Conservation (phyloP, 768 basidiomycete genomes). For the Neoboletus magnificus region DNA sequence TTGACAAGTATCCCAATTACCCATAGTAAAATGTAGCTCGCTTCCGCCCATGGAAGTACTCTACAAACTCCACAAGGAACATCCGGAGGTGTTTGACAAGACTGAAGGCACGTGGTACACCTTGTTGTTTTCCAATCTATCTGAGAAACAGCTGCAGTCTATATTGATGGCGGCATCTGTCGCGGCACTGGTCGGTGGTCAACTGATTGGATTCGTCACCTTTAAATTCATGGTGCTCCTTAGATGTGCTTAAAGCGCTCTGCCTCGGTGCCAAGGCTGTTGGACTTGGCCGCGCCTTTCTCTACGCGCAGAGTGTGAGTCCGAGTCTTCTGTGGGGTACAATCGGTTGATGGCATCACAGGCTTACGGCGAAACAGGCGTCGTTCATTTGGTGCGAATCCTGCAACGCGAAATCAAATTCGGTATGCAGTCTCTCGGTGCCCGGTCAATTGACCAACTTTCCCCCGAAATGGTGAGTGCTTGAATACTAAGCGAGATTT, state of each 20-base stretch:
- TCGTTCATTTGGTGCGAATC: conserved; percentile 61
- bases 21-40: conserved; percentile 43
- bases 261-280: conserved; percentile 87
- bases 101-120: conserved; percentile 51
- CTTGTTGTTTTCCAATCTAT: neutral
- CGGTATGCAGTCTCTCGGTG: conserved; percentile 76
- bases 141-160: conserved; percentile 47
- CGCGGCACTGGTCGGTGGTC: conserved; percentile 66
- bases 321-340: neutral
- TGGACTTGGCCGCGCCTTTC: conserved; percentile 80
- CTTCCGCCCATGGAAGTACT: conserved; percentile 78
- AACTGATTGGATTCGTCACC: neutral
- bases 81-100: conserved; percentile 71
- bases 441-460: conserved; percentile 58
- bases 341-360: conserved; percentile 26
- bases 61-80: conserved; percentile 64
- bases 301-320: conserved; percentile 80
- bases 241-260: conserved; percentile 84
- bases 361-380: conserved; percentile 76
- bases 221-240: neutral
- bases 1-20: neutral
- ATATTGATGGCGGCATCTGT: conserved; percentile 74
- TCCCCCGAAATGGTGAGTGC: conserved; percentile 67
- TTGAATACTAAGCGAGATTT: neutral
- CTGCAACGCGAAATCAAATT: conserved; percentile 74